Base-by-base conservation (phyloP, 148 eudicot genomes). In the Persicaria tinctoria region DNA sequence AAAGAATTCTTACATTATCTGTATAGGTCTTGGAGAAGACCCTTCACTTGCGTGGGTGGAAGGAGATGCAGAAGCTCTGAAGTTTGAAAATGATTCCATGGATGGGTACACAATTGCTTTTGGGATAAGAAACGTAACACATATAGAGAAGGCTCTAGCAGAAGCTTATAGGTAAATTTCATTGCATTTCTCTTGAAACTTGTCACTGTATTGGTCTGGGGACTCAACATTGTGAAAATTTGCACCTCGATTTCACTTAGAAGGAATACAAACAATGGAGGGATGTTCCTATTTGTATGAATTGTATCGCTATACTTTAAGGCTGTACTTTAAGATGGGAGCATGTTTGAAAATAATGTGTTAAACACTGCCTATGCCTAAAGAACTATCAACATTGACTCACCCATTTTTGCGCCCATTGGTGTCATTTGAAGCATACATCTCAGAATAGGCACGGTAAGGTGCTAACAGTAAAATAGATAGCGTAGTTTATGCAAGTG, bases 121-220 rank as follows among this genome's bases (percentile, higher is more conserved):
- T 81, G 98, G 98, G 55, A 92, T 95, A 66, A 87, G 98, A 80
- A 95, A 95, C 72, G 98, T 95, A 55, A 95, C 98, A n/a, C 98
- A 92, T 79, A 95, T 95, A 69, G 98, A 95, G 78, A 95, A 92
- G 79, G 89, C 76, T 80, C 89, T 95, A 62, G 87, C 93, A 50
- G 98, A 95, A 87, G 97, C 97, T 68, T 80, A 81, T 75, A 90
- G 98, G 98, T 87, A 80, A 77, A 32, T 68, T 69, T 27, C 17
- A 63, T 23, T 7, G 27, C 66, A 51, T 32, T 13, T 73, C 10
- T 51, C 54, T 73, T 32, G 41, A 32, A 32, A 32, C 63, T 13
- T 27, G 16, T 32, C 45, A 63, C 0, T 63, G 66, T 60, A 60
- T 20, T 57, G 63, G 32, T 57, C 63, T 17, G 12, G 63, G 0